Evolutionary conservation across 2,329 filamentous ascomycete genomes (phyloP), one percentile per base, ranked within the genome.

Genomic region (Gyromitra esculenta): DNA sequence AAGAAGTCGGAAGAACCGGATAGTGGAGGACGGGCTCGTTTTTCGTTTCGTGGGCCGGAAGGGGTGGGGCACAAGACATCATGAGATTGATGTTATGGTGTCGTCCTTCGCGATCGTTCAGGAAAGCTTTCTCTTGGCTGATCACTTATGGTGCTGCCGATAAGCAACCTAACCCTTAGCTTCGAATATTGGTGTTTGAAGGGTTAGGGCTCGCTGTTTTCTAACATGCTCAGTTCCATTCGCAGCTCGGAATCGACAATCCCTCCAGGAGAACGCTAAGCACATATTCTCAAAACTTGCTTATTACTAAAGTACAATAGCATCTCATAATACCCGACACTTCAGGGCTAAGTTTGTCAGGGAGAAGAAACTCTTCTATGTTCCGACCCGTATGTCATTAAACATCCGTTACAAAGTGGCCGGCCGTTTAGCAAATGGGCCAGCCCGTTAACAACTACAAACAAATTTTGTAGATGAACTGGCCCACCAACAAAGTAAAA

Each of bases 1-100:
- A 45, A 9, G 65, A 41, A 9, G 75, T 77, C n/a, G 72, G 68
- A 1, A 76, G 67, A 11, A 77, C 37, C 1, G 77, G 67, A 25
- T 79, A 79, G 13, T 73, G 41, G 11, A 79, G 77, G 15, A 43
- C 25, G 5, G 57, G 0, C 21, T 68, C 48, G 11, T 65, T 48
- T 54, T 79, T 79, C 4, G 77, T 79, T 52, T 62, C 41, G 35
- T 79, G 72, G 15, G 77, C 77, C 43, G 77, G 77, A 13, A 73
- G 76, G 21, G 75, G 74, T 41, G 68, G 39, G 11, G 68, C 54
- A 11, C 1, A 21, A 25, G 71, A 11, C 57, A 68, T 69, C 54
- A 18, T n/a, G 18, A 39, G 21, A 43, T 43, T 50, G 9, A 1
- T 43, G 37, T 31, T 31, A 31, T n/a, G 57, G 41, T 60, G 57